Evolutionary conservation across 257 asterid genomes (phyloP).

Genomic region (Anisodus tanguticus): DNA sequence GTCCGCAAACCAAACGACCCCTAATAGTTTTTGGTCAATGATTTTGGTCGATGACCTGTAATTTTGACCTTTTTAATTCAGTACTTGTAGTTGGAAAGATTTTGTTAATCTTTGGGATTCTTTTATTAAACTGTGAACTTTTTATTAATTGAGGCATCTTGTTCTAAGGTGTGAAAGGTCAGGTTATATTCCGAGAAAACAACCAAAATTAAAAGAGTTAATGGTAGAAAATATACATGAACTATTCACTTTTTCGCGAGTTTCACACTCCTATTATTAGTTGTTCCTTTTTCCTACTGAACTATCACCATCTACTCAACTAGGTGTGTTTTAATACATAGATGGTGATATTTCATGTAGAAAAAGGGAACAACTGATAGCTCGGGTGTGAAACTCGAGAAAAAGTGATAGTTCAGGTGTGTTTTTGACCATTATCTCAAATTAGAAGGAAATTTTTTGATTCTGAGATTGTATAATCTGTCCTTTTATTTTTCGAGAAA

Average conservation of each 20-base stretch:
- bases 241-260: too few relatives aligned
- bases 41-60: slow-evolving; percentile 3
- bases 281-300: too few relatives aligned
- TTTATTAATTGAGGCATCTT: neutral
- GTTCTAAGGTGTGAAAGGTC: slow-evolving; percentile 11
- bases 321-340: too few relatives aligned
- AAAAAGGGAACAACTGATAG: too few relatives aligned
- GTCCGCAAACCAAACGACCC: too few relatives aligned
- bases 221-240: too few relatives aligned
- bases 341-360: too few relatives aligned
- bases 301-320: too few relatives aligned
- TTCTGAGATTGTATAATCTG: slow-evolving; percentile 7
- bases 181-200: neutral
- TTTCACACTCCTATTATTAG: too few relatives aligned
- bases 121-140: neutral
- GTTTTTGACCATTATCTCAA: too few relatives aligned
- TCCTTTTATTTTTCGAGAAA: neutral
- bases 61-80: neutral
- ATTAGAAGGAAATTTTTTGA: neutral
- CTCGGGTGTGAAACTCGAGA: too few relatives aligned
- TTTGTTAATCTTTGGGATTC: neutral
- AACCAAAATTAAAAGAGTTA: neutral
- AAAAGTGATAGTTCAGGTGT: too few relatives aligned
- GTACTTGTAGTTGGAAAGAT: neutral
- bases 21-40: neutral